Evolutionary conservation across 805 yeast genomes (phyloP).

Genomic region (Grigorovia yakushimaensis): DNA sequence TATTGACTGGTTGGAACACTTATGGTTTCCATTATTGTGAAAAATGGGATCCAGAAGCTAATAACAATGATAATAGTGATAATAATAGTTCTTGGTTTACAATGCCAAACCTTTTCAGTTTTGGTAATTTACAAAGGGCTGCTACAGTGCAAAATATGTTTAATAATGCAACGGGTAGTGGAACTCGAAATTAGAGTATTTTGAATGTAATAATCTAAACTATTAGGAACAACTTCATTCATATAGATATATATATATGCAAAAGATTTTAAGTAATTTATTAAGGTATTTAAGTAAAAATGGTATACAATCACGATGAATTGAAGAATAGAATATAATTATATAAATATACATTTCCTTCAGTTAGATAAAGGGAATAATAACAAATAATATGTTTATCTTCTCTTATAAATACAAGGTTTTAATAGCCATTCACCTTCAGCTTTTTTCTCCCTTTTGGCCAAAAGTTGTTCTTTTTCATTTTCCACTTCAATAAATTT

Average conservation of each 20-base stretch:
- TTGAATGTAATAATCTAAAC: no score
- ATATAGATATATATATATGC: not conserved
- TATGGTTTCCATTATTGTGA: conserved; percentile 89
- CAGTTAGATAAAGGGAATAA: no score
- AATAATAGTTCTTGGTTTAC: conserved; percentile 21
- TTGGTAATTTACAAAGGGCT: conserved; percentile 6
- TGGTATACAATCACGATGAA: no score
- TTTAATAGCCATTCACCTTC: conserved; percentile 87
- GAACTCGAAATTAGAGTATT: conserved; percentile 6
- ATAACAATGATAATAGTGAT: conserved; percentile 7
- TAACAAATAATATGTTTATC: conserved; percentile 32
- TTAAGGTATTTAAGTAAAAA: no score
- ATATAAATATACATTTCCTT: not conserved
- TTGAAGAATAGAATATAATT: not conserved
- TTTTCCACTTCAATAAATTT: conserved; percentile 64
- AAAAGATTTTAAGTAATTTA: no score
- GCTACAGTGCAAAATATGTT: conserved; percentile 5
- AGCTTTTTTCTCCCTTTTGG: conserved; percentile 43
- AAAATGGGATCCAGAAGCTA: conserved; percentile 51
- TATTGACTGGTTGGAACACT: conserved; percentile 70
- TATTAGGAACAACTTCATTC: no score
- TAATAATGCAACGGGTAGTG: conserved; percentile 18
- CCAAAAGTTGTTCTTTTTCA: conserved; percentile 49
- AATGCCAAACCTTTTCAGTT: conserved; percentile 15
- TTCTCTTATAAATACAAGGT: conserved; percentile 91